Evolutionary conservation across 148 eudicot genomes (phyloP).

Genomic region (Rhododendron vialii): DNA sequence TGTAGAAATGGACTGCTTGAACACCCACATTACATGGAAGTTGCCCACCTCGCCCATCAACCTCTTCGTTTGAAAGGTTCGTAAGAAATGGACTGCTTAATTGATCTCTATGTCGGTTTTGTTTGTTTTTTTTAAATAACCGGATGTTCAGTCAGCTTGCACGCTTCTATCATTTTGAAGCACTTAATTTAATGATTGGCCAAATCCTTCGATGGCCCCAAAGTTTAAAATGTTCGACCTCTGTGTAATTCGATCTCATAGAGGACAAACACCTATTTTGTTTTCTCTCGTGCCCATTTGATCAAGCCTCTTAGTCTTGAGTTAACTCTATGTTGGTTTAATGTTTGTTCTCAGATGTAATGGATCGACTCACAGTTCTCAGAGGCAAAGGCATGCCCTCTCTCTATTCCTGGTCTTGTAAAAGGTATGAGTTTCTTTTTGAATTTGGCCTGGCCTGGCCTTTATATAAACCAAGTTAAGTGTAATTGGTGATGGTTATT

Average conservation of each 20-base stretch:
- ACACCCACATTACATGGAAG: constrained; percentile 85
- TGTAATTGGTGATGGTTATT: neutral
- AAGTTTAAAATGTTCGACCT: too few relatives aligned
- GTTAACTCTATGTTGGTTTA: neutral
- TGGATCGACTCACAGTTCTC: constrained; percentile 55
- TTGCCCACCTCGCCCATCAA: constrained; percentile 63
- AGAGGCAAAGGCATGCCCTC: constrained; percentile 93
- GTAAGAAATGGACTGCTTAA: neutral
- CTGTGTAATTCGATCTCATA: too few relatives aligned
- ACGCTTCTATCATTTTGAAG: too few relatives aligned
- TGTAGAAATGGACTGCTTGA: constrained; percentile 81
- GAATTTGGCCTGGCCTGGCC: too few relatives aligned
- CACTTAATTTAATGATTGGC: too few relatives aligned
- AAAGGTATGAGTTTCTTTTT: constrained; percentile 43
- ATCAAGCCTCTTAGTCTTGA: neutral
- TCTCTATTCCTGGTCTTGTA: constrained; percentile 91
- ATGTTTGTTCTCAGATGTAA: constrained; percentile 42
- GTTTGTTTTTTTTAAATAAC: too few relatives aligned
- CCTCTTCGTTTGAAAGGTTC: constrained; percentile 78
- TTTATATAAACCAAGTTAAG: too few relatives aligned
- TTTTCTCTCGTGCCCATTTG: too few relatives aligned
- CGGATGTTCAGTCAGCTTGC: too few relatives aligned
- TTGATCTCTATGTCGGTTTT: too few relatives aligned
- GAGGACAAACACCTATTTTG: too few relatives aligned
- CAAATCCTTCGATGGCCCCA: too few relatives aligned